Conservation (phyloP, 495 filamentous ascomycete genomes). For the Evernia prunastri region DNA sequence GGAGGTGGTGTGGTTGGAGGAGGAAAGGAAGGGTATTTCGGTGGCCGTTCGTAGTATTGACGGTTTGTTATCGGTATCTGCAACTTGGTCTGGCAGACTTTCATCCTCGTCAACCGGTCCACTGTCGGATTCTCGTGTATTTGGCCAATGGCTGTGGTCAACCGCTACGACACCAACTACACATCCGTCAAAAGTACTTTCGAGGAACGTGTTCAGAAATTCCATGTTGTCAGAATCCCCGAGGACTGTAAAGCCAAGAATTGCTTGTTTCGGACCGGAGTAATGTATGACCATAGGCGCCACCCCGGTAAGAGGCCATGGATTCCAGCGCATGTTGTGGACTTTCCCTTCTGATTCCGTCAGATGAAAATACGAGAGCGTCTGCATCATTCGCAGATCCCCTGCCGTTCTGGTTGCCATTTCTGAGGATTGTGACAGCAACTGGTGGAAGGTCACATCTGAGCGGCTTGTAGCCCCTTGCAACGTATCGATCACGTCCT, state of each 20-base stretch:
- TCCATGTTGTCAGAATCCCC: slow-evolving; percentile 43
- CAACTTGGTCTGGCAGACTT: background rate
- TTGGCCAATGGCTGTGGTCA: background rate
- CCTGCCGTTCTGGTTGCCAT: slow-evolving; percentile 57
- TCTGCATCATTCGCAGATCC: slow-evolving; percentile 72
- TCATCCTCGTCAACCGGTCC: background rate
- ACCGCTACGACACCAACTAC: slow-evolving; percentile 52
- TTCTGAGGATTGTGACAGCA: slow-evolving; percentile 55
- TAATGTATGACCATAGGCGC: slow-evolving; percentile 53
- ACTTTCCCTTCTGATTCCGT: slow-evolving; percentile 30
- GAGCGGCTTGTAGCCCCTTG: slow-evolving; percentile 33
- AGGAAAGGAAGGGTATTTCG: slow-evolving; percentile 40
- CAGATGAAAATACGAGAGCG: slow-evolving; percentile 70
- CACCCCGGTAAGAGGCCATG: slow-evolving; percentile 40
- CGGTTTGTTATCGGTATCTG: background rate
- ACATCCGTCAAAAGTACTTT: slow-evolving; percentile 49
- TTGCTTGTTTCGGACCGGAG: slow-evolving; percentile 42
- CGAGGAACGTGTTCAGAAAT: slow-evolving; percentile 29
- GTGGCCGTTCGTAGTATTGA: slow-evolving; percentile 32
- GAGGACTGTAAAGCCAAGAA: slow-evolving; percentile 48
- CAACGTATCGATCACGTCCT: slow-evolving; percentile 56
- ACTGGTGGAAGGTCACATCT: slow-evolving; percentile 35
- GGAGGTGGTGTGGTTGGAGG: slow-evolving; percentile 35
- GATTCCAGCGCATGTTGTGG: slow-evolving; percentile 41
- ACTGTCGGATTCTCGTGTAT: background rate